phyloP scores from a whole-genome alignment of 176 grass and related monocot genomes.

The Avena atlantica region DNA sequence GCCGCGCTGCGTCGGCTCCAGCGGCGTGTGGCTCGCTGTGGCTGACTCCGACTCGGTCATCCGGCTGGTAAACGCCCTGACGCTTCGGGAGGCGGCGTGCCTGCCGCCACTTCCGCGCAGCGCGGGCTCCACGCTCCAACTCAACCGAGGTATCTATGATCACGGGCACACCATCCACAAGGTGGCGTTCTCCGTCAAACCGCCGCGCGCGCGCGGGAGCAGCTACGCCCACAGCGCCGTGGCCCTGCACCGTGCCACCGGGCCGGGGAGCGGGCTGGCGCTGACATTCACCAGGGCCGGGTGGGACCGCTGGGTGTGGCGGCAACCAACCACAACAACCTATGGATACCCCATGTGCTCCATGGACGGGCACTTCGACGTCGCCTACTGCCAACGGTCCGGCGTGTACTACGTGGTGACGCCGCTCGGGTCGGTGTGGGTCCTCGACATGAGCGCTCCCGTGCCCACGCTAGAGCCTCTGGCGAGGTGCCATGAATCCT shows the following conservation, averaged over 20 bases:
- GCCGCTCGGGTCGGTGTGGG: neutral
- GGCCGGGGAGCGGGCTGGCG: no score
- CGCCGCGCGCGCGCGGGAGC: neutral
- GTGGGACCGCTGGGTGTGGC: no score
- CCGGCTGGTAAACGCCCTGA: neutral
- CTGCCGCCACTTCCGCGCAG: neutral
- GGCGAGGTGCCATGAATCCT: neutral
- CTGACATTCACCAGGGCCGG: no score
- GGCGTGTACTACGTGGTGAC: constrained; percentile 5
- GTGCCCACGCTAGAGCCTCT: neutral
- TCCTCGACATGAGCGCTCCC: neutral
- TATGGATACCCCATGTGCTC: neutral
- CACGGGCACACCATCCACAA: neutral
- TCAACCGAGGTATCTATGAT: neutral
- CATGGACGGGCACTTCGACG: neutral
- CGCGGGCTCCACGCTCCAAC: neutral
- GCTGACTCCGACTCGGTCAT: neutral
- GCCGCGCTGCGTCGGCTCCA: neutral
- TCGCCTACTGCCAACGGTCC: neutral
- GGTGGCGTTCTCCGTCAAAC: neutral
- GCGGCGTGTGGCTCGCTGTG: neutral
- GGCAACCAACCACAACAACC: no score
- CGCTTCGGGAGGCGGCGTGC: neutral
- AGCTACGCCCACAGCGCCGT: neutral
- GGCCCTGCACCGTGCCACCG: neutral